These are phyloP conservation scores for Trametes cingulata DNA, from an alignment of 768 basidiomycete genomes.

Conservation along the genomic window DNA sequence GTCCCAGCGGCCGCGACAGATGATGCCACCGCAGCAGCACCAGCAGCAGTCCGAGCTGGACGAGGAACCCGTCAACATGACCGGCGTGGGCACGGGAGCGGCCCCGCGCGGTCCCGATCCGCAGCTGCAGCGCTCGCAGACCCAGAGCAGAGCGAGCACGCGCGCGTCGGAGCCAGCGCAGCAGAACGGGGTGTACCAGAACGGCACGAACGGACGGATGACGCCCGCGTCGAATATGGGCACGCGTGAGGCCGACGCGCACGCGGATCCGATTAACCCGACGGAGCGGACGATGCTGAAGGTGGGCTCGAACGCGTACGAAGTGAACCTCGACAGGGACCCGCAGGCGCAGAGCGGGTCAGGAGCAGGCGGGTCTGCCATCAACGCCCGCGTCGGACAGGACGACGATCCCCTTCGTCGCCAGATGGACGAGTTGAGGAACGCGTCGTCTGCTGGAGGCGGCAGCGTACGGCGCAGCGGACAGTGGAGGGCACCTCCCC, in stretches of 20 bases:
- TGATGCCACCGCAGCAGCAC: slow-evolving; percentile 34
- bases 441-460: slow-evolving; percentile 29
- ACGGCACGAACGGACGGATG: slow-evolving; percentile 14
- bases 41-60: slow-evolving; percentile 41
- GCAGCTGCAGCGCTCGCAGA: slow-evolving; percentile 33
- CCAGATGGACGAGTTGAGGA: slow-evolving; percentile 58
- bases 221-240: slow-evolving; percentile 15
- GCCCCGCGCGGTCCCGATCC: slow-evolving; percentile 38
- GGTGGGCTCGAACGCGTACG: slow-evolving; percentile 67
- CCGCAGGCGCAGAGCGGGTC: slow-evolving; percentile 27
- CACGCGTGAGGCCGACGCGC: slow-evolving; percentile 40
- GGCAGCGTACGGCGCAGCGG: slow-evolving; percentile 49
- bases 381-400: slow-evolving; percentile 34
- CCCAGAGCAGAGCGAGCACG: slow-evolving; percentile 32
- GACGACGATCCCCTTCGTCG: slow-evolving; percentile 63
- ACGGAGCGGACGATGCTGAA: slow-evolving; percentile 63
- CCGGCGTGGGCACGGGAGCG: slow-evolving; percentile 73
- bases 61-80: slow-evolving; percentile 53
- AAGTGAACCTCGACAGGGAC: slow-evolving; percentile 30
- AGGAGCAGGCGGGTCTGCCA: slow-evolving; percentile 13
- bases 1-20: slow-evolving; percentile 38
- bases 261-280: slow-evolving; percentile 63
- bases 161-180: slow-evolving; percentile 12
- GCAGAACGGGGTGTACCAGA: slow-evolving; percentile 14
- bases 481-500: slow-evolving; percentile 19